phyloP scores from a whole-genome alignment of 345 rosid species.

The Pistacia integerrima region DNA sequence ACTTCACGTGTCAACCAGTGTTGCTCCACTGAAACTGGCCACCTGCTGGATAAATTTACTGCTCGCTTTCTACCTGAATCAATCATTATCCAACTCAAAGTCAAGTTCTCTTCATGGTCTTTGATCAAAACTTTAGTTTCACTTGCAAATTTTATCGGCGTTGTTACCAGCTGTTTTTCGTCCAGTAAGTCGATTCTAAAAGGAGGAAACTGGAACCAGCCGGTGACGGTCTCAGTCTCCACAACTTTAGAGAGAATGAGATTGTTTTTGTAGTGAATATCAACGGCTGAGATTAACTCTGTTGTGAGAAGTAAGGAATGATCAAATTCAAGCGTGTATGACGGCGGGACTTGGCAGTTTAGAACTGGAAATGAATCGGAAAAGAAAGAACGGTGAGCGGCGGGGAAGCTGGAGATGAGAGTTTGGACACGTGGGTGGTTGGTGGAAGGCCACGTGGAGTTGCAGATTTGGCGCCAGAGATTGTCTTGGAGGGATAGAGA shows the following conservation, averaged over 20 bases:
- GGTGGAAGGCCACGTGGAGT: conserved; percentile 64
- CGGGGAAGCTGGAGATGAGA: conserved; percentile 49
- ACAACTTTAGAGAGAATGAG: conserved; percentile 49
- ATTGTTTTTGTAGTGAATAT: conserved; percentile 47
- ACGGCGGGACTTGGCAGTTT: conserved; percentile 4
- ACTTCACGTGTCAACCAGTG: conserved; percentile 76
- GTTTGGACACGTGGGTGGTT: conserved; percentile 36
- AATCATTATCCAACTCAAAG: conserved; percentile 64
- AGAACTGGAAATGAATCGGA: conserved; percentile 59
- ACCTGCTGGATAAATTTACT: conserved; percentile 56
- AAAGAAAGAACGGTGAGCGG: conserved; percentile 63
- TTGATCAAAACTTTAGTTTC: conserved; percentile 38
- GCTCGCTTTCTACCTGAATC: conserved; percentile 59
- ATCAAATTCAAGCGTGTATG: not conserved
- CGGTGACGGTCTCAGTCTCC: conserved; percentile 42
- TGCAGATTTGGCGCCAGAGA: conserved; percentile 60
- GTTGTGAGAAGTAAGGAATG: conserved; percentile 9
- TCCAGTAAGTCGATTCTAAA: conserved; percentile 66
- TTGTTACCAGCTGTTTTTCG: conserved; percentile 40
- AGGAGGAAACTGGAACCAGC: conserved; percentile 60
- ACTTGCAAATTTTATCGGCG: conserved; percentile 25
- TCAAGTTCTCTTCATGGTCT: conserved; percentile 52
- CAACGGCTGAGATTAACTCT: conserved; percentile 73
- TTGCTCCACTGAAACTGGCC: conserved; percentile 56
- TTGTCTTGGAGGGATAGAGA: conserved; percentile 42